Evolutionary conservation across 75 land plant species (phyloP), one percentile per base, ranked within the genome.

Genomic region (Pinus tabuliformis): DNA sequence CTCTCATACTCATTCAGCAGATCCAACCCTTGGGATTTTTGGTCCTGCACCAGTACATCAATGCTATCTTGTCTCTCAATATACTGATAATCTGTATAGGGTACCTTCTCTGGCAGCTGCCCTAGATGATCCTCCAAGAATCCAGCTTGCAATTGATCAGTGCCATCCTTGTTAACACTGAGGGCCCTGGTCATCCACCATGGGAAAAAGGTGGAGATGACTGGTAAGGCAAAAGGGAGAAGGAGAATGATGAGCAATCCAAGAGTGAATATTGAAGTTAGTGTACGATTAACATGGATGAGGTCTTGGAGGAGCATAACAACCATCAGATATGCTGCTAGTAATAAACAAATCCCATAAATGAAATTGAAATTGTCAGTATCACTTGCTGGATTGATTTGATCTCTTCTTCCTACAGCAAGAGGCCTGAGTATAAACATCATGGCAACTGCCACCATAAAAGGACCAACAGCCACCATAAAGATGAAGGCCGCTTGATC

Each of bases 391-490:
- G 59, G 59, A 17, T 58, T 17, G 90, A 75, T 15, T 81, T 75
- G 12, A 83, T 72, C 6, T 78, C 77, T 83, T 89, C 88, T 75
- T 78, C 82, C 64, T 86, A 85, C n/a, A 87, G 86, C 77, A 78
- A 83, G 24, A 94, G 95, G 97, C 42, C 92, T 81, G 24, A 97
- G 64, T 57, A 97, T 76, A 58, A 91, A 90, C 95, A 91, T 92
- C 22, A 90, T 72, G 13, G 86, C 79, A 42, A 90, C 77, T 6
- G 84, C 90, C 7, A 97, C 97, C 83, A 92, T 79, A 9, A 87
- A 49, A 2, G 99, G 99, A 9, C 90, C 91, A 14, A 94, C 95
- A 2, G 99, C 99, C 75, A 97, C 92, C 86, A 92, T 91, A 76
- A 94, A 92, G 57, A 97, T 92, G 39, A 92, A 85, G 6, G 88